A percentile compares a stretch with the other conserved stretches of the same genome.
phyloP scores from a whole-genome alignment of 768 basidiomycete genomes.

The Boletus insuetus region DNA sequence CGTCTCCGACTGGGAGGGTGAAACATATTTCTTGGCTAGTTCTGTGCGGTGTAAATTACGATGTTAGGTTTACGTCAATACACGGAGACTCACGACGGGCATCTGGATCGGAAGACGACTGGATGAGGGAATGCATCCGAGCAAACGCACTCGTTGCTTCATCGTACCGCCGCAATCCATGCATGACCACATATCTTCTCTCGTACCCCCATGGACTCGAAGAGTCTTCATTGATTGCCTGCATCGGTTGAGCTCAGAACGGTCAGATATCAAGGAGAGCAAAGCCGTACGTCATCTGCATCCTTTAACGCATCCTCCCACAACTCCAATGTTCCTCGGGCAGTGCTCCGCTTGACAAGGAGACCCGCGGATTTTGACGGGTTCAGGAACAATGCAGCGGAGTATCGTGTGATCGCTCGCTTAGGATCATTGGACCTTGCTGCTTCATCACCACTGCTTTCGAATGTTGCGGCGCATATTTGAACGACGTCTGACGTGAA shows the following conservation, averaged over 20 bases:
- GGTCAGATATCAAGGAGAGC: too few relatives aligned
- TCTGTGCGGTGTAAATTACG: neutral
- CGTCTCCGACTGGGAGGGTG: neutral
- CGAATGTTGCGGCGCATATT: neutral
- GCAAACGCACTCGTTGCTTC: neutral
- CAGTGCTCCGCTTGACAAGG: too few relatives aligned
- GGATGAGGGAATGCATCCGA: neutral
- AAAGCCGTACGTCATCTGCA: conserved; percentile 7
- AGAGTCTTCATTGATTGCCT: conserved; percentile 6
- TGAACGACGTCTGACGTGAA: neutral
- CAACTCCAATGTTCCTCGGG: too few relatives aligned
- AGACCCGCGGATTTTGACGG: too few relatives aligned
- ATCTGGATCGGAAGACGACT: neutral
- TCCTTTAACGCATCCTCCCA: conserved; percentile 16
- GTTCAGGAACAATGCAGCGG: too few relatives aligned
- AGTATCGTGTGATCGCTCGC: too few relatives aligned
- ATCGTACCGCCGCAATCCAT: neutral
- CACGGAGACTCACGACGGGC: neutral
- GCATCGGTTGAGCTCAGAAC: accelerated
- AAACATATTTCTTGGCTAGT: neutral
- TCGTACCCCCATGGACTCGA: neutral
- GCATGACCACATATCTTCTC: neutral
- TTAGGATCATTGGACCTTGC: too few relatives aligned
- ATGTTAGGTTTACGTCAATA: too few relatives aligned
- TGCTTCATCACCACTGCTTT: too few relatives aligned